A percentile compares a stretch with the other conserved stretches of the same genome.
Conservation (phyloP, 148 eudicot genomes). For the Camellia japonica region DNA sequence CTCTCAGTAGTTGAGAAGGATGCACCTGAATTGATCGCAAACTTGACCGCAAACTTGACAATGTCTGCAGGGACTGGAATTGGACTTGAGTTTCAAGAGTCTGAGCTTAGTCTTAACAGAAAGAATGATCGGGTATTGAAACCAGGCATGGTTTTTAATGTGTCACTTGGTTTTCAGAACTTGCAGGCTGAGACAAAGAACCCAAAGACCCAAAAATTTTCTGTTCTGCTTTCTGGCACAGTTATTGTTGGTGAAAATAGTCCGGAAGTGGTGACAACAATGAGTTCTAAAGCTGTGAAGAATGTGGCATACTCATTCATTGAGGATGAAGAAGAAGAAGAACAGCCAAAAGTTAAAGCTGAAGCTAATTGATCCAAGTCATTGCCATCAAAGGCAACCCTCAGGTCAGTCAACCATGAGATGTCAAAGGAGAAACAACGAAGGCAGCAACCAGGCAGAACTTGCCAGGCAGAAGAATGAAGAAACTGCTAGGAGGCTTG, state of each 20-base stretch:
- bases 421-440: conserved; percentile 55
- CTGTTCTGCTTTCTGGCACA: conserved; percentile 53
- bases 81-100: conserved; percentile 63
- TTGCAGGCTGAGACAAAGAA: conserved; percentile 42
- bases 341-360: conserved; percentile 27
- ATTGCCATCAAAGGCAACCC: conserved; percentile 46
- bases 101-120: conserved; percentile 48
- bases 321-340: conserved; percentile 60
- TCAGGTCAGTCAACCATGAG: conserved; percentile 62
- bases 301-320: conserved; percentile 69
- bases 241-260: conserved; percentile 35
- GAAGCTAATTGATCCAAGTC: conserved; percentile 29
- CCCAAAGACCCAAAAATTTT: conserved; percentile 47
- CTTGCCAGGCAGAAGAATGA: conserved; percentile 72
- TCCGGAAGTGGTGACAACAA: conserved; percentile 35
- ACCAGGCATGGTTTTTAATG: conserved; percentile 62
- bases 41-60: too few species aligned
- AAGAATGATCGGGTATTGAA: conserved; percentile 52
- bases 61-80: conserved; percentile 66
- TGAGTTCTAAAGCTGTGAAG: conserved; percentile 59
- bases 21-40: conserved; percentile 46
- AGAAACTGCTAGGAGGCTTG: conserved; percentile 71
- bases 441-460: conserved; percentile 68
- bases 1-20: conserved; percentile 44
- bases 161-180: conserved; percentile 61